These are phyloP conservation scores for Nigrospora osmanthi DNA, from an alignment of 2,329 filamentous ascomycete genomes.

Conservation along the genomic window DNA sequence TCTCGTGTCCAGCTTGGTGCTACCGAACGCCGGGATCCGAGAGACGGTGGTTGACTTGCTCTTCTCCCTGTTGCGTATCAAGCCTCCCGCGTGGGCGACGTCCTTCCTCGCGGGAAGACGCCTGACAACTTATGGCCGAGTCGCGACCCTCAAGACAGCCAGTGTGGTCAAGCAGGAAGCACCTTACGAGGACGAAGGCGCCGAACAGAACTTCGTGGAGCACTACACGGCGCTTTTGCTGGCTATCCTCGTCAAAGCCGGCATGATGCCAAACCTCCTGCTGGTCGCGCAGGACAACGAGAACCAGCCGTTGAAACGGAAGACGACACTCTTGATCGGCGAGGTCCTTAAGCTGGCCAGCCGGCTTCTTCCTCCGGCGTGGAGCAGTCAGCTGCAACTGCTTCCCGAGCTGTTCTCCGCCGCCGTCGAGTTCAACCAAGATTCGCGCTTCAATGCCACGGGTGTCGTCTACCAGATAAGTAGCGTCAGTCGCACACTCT, in stretches of 20 bases:
- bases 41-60: constrained; percentile 85
- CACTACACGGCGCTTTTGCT: constrained; percentile 89
- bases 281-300: constrained; percentile 62
- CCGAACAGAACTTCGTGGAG: constrained; percentile 78
- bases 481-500: constrained; percentile 88
- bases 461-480: constrained; percentile 97
- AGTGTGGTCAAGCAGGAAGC: constrained; percentile 41
- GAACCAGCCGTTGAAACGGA: constrained; percentile 67
- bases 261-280: constrained; percentile 55
- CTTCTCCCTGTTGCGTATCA: constrained; percentile 76
- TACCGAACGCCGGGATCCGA: constrained; percentile 46
- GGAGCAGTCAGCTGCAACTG: constrained; percentile 80
- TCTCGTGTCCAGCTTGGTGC: constrained; percentile 56
- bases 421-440: constrained; percentile 62
- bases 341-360: constrained; percentile 88
- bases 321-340: constrained; percentile 83
- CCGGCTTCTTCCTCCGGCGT: constrained; percentile 70
- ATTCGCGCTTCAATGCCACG: constrained; percentile 72
- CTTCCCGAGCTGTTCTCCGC: constrained; percentile 78
- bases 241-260: constrained; percentile 76
- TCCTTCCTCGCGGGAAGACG: constrained; percentile 89
- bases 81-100: constrained; percentile 88
- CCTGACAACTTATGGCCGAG: constrained; percentile 92
- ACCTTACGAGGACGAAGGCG: constrained; percentile 56
- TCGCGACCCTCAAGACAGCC: constrained; percentile 67